These are phyloP conservation scores for Ascochyta fabae DNA, from an alignment of 2,329 filamentous ascomycete species.

Conservation along the genomic window DNA sequence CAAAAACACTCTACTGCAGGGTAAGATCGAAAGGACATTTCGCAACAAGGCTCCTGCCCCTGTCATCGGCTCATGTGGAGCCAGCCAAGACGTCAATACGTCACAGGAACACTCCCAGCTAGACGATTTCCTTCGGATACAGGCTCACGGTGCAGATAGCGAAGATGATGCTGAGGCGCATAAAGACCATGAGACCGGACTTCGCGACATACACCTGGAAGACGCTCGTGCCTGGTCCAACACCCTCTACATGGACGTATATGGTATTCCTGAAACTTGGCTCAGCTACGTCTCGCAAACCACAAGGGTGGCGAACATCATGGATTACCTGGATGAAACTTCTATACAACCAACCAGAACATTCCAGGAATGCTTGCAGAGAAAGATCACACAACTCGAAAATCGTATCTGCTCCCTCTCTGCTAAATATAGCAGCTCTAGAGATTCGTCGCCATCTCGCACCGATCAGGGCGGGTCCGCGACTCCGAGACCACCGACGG, in stretches of 20 bases:
- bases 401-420: constrained; percentile 24
- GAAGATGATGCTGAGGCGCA: constrained; percentile 50
- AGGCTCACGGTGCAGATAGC: constrained; percentile 43
- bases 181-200: constrained; percentile 42
- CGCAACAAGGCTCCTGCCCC: background rate
- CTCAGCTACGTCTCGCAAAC: constrained; percentile 54
- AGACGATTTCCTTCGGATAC: constrained; percentile 51
- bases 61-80: constrained; percentile 15
- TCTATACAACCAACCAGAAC: constrained; percentile 14
- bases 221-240: constrained; percentile 31
- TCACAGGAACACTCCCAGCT: constrained; percentile 38
- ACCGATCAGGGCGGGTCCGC: background rate
- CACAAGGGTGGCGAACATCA: constrained; percentile 50
- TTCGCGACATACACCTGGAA: constrained; percentile 49
- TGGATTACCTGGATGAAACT: constrained; percentile 22
- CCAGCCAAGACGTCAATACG: constrained; percentile 13
- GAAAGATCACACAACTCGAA: constrained; percentile 21
- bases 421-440: constrained; percentile 12
- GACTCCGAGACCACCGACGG: background rate
- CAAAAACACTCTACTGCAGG: constrained; percentile 12
- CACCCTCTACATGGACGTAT: constrained; percentile 50
- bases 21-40: constrained; percentile 14
- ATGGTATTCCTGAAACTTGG: constrained; percentile 55
- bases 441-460: background rate
- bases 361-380: constrained; percentile 23